These are phyloP conservation scores for Cryptococcus sp. DNA, from an alignment of 1,284 basidiomycete species.

Conservation along the genomic window DNA sequence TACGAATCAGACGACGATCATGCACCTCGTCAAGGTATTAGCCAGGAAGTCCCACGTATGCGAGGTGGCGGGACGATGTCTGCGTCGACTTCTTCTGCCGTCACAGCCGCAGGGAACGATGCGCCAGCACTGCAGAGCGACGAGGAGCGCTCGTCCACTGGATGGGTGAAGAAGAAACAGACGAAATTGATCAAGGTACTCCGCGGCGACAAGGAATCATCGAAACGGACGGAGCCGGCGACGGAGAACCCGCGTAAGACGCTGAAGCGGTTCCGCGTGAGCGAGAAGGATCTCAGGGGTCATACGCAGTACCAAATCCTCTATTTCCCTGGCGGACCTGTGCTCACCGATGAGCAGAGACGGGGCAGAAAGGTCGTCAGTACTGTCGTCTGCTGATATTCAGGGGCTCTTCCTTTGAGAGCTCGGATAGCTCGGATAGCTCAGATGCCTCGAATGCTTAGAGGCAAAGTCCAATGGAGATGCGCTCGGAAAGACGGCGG, in stretches of 20 bases:
- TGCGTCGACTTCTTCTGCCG: no score
- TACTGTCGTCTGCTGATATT: neutral
- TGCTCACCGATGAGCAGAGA: constrained; percentile 58
- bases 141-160: constrained; percentile 38
- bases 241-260: constrained; percentile 26
- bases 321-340: constrained; percentile 38
- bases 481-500: no score
- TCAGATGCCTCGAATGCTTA: no score
- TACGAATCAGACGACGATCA: neutral
- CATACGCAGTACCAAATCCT: constrained; percentile 52
- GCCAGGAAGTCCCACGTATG: no score
- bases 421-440: no score
- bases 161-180: constrained; percentile 49
- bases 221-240: neutral
- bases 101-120: no score
- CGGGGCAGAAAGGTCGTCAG: constrained; percentile 57
- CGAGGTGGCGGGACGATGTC: no score
- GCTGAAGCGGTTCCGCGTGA: constrained; percentile 60
- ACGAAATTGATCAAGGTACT: constrained; percentile 9
- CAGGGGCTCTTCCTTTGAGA: no score
- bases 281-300: constrained; percentile 56
- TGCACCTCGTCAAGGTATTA: constrained; percentile 5
- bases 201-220: neutral
- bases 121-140: constrained; percentile 24
- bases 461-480: no score